phyloP scores from a whole-genome alignment of 2,329 filamentous ascomycete species.

The Gremmenia infestans region DNA sequence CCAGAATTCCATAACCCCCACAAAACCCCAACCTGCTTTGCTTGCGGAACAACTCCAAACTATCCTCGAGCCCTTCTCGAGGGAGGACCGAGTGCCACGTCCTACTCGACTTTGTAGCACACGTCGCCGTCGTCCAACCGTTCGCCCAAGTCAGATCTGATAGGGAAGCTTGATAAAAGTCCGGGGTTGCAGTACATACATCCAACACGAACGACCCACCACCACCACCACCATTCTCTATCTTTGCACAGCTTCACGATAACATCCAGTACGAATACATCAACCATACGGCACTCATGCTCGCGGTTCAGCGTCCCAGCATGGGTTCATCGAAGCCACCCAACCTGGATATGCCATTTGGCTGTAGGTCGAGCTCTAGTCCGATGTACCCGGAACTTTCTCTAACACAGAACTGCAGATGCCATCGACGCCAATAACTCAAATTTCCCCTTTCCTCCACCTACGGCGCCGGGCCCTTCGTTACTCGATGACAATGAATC shows the following conservation, averaged over 20 bases:
- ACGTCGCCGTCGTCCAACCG: neutral
- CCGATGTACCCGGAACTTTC: neutral
- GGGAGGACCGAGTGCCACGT: neutral
- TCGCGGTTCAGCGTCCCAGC: conserved; percentile 49
- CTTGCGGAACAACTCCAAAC: neutral
- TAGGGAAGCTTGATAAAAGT: neutral
- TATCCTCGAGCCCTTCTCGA: neutral
- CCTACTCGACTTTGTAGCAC: neutral
- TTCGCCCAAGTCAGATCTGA: neutral
- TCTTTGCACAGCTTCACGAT: neutral
- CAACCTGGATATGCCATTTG: conserved; percentile 57
- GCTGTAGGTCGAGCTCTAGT: conserved; percentile 50
- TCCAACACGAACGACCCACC: neutral
- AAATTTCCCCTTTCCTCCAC: conserved; percentile 43
- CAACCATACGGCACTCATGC: conserved; percentile 45
- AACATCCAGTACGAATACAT: neutral
- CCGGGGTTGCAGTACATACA: neutral
- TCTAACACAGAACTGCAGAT: conserved; percentile 34
- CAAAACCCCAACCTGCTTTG: too few relatives aligned
- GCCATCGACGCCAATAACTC: conserved; percentile 38
- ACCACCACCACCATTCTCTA: neutral
- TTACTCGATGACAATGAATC: conserved; percentile 60
- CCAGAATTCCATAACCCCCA: neutral
- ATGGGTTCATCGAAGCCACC: conserved; percentile 57
- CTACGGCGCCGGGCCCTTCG: conserved; percentile 59